Evolutionary conservation across 2,329 filamentous ascomycete species (phyloP), one percentile per base, ranked within the genome.

Genomic region (Cercospora citrullina): DNA sequence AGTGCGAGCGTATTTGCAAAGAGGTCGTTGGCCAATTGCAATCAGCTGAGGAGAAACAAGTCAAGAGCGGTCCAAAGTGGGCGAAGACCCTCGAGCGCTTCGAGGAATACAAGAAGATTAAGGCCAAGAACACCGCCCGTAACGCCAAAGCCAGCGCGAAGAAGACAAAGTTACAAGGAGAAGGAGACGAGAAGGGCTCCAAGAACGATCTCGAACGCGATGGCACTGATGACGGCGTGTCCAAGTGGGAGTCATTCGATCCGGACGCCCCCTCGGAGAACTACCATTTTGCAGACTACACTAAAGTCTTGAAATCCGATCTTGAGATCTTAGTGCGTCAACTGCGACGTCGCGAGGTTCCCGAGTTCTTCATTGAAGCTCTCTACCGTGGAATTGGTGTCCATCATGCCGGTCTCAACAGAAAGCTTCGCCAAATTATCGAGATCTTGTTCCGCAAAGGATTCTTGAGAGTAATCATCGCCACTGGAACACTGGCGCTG

Each of bases 331-430:
- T 87, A 68, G 79, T 88, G 16, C 73, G 79, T 16, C 80, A 86
- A 30, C 79, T 92, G 5, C 78, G 80, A n/a, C 78, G 79, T 57
- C 85, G 85, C 60, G 79, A 82, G 14, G 81, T 89, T 21, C 76
- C 81, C 0, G 80, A 82, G 10, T 82, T 83, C 70, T 77, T 93
- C 8, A 83, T 92, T 21, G 80, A 85, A 9, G 87, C 87, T 2
- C 81, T 94, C 1, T 81, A 82, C 67, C 83, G 91, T 65, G 91
- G 92, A 21, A 82, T 94, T 18, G 92, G 90, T 33, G 87, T 94
- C 6, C 91, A 94, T 79, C 92, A 94, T 75, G 86, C 91, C 18
- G 91, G 91, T 79, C 88, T 94, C 88, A 94, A 93, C 75, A 84
- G 90, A 60, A 87, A 87, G 69, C 94, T 94, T 75, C 87, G 91